Evolutionary conservation across 345 rosid genomes (phyloP).

Genomic region (Mallotus nudiflorus): DNA sequence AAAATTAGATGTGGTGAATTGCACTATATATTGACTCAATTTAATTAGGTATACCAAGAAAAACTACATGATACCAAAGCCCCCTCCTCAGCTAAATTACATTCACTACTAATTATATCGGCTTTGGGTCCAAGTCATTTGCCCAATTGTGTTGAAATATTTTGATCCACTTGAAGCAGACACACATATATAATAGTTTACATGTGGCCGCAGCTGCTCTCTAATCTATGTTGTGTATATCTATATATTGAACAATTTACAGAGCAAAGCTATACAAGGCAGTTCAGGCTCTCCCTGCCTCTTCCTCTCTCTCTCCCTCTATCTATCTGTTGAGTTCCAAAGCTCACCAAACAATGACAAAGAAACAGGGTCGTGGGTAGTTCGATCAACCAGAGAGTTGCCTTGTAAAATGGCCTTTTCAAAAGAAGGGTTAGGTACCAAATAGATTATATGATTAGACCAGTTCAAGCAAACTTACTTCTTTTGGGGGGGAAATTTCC

Average conservation of each 20-base stretch:
- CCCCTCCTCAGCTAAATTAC: slow-evolving; percentile 4
- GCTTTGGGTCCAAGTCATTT: slow-evolving; percentile 25
- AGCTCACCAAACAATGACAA: slow-evolving; percentile 23
- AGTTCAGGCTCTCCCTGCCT: too few relatives aligned
- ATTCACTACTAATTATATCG: slow-evolving; percentile 22
- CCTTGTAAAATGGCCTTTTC: background rate
- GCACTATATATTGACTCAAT: background rate
- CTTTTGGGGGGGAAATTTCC: slow-evolving; percentile 7
- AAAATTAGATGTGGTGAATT: background rate
- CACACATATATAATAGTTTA: background rate
- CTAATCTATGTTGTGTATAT: too few relatives aligned
- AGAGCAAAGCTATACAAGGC: too few relatives aligned
- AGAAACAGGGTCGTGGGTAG: slow-evolving; percentile 17
- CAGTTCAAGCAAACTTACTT: slow-evolving; percentile 4
- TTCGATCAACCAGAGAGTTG: slow-evolving; percentile 16
- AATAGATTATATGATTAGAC: background rate
- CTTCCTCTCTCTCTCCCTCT: background rate
- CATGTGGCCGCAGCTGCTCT: too few relatives aligned
- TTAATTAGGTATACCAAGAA: slow-evolving; percentile 30
- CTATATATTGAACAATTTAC: too few relatives aligned
- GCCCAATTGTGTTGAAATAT: slow-evolving; percentile 9
- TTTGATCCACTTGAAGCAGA: background rate
- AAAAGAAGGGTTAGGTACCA: background rate
- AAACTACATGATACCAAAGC: slow-evolving; percentile 29
- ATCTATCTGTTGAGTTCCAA: background rate